phyloP scores from a whole-genome alignment of 148 eudicot genomes.

The Rheum nobile region DNA sequence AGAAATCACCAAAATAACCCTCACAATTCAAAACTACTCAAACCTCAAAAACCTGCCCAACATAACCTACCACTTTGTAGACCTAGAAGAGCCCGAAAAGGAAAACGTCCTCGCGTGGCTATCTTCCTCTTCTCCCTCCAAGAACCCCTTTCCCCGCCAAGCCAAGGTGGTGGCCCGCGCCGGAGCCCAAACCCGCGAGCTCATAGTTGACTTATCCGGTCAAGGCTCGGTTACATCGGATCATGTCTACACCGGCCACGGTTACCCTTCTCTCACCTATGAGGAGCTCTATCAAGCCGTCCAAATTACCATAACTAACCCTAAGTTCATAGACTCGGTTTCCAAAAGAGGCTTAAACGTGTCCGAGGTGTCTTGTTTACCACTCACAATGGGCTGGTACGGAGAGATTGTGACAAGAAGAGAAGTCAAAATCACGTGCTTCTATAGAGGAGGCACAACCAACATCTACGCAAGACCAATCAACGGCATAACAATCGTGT shows the following conservation, averaged over 20 bases:
- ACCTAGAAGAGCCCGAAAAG: slow-evolving; percentile 78
- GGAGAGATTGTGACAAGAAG: slow-evolving; percentile 47
- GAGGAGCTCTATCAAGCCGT: slow-evolving; percentile 46
- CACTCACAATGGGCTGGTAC: slow-evolving; percentile 66
- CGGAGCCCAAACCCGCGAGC: slow-evolving; percentile 42
- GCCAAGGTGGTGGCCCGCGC: slow-evolving; percentile 60
- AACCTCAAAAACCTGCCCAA: slow-evolving; percentile 29
- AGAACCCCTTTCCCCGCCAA: slow-evolving; percentile 35
- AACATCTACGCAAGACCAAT: slow-evolving; percentile 72
- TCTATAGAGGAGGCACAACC: slow-evolving; percentile 51
- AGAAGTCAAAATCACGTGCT: slow-evolving; percentile 46
- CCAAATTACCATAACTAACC: slow-evolving; percentile 24
- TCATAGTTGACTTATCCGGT: slow-evolving; percentile 36
- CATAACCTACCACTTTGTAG: slow-evolving; percentile 62
- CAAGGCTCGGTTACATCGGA: slow-evolving; percentile 27
- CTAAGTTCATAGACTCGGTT: slow-evolving; percentile 37
- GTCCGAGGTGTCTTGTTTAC: slow-evolving; percentile 70
- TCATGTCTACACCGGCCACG: slow-evolving; percentile 43
- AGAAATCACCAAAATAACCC: slow-evolving; percentile 41
- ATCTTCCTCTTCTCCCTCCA: slow-evolving; percentile 12
- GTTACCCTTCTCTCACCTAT: slow-evolving; percentile 58
- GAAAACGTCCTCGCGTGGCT: slow-evolving; percentile 40
- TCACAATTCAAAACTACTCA: slow-evolving; percentile 31
- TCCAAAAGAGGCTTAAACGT: slow-evolving; percentile 43
- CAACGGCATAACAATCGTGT: slow-evolving; percentile 41